Evolutionary conservation across 345 rosid species (phyloP).

Genomic region (Dovyalis caffra): DNA sequence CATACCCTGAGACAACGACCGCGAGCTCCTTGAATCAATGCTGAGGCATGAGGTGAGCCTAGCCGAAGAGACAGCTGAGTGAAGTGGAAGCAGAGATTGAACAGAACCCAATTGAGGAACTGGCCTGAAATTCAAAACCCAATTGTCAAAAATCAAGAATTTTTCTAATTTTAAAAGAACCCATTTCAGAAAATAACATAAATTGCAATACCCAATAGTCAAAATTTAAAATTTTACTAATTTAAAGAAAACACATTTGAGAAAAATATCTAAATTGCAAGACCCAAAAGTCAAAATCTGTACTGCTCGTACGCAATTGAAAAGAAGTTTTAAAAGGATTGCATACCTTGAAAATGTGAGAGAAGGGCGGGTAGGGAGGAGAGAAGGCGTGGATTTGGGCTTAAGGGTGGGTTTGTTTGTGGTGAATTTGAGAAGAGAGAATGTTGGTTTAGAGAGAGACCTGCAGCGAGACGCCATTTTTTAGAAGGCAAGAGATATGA

Average conservation of each 20-base stretch:
- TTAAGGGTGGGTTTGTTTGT: slow-evolving; percentile 49
- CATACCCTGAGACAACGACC: slow-evolving; percentile 99
- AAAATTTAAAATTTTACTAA: slow-evolving; percentile 1
- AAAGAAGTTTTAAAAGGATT: neutral
- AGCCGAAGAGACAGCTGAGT: slow-evolving; percentile 80
- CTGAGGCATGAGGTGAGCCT: slow-evolving; percentile 89
- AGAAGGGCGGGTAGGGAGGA: slow-evolving; percentile 41
- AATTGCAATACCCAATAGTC: neutral
- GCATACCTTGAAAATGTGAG: slow-evolving; percentile 48
- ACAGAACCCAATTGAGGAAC: slow-evolving; percentile 60
- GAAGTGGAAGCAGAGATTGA: slow-evolving; percentile 81
- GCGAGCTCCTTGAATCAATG: slow-evolving; percentile 62
- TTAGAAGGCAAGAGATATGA: neutral
- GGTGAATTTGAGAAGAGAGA: slow-evolving; percentile 52
- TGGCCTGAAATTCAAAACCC: slow-evolving; percentile 46
- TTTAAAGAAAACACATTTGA: slow-evolving; percentile 1
- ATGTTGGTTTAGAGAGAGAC: slow-evolving; percentile 58
- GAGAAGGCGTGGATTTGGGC: slow-evolving; percentile 42
- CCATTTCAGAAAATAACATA: neutral
- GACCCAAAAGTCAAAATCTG: neutral
- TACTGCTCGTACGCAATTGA: neutral
- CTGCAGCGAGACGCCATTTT: slow-evolving; percentile 76
- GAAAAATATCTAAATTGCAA: neutral
- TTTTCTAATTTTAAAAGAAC: slow-evolving; percentile 3
- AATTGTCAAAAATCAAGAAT: neutral